Percentiles rank a stretch among this genome's conserved stretches.
Evolutionary conservation across 176 grass and related monocot genomes (phyloP).

Genomic region (Leersia perrieri): DNA sequence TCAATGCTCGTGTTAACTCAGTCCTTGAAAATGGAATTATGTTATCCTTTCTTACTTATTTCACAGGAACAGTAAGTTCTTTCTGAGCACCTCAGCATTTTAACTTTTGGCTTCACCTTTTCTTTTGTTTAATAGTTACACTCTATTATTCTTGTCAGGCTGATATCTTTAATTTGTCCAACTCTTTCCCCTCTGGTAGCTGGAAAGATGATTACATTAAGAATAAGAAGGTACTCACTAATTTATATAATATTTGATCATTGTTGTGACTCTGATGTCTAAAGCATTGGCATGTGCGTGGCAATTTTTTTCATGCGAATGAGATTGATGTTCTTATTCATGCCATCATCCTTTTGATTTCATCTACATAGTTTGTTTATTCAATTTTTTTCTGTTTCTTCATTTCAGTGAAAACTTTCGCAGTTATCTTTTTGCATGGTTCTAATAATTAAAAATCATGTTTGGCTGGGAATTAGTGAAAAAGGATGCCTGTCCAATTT

Average conservation of each 20-base stretch:
- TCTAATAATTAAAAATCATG: background rate
- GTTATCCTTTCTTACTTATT: constrained; percentile 96
- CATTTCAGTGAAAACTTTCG: background rate
- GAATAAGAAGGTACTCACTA: constrained; percentile 72
- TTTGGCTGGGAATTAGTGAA: background rate
- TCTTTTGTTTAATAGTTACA: constrained; percentile 20
- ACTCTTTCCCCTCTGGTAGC: constrained; percentile 43
- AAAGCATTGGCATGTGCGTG: background rate
- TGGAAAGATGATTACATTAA: constrained; percentile 88
- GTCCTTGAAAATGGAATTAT: constrained; percentile 88
- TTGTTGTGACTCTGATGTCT: background rate
- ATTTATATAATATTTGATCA: constrained; percentile 16
- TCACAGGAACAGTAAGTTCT: constrained; percentile 83
- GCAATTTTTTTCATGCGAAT: background rate
- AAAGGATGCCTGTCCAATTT: background rate
- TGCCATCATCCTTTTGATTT: background rate
- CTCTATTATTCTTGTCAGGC: constrained; percentile 46
- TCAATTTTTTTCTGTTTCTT: background rate
- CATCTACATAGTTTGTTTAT: background rate
- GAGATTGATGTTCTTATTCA: background rate
- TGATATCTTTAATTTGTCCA: constrained; percentile 85
- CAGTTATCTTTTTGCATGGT: background rate
- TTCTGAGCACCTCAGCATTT: background rate
- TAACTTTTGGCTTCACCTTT: background rate
- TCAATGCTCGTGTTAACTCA: constrained; percentile 84